A percentile compares a stretch with the other conserved stretches of the same genome.
Conservation (phyloP, 2,329 filamentous ascomycete species). For the Chaetomiaceae sp. region DNA sequence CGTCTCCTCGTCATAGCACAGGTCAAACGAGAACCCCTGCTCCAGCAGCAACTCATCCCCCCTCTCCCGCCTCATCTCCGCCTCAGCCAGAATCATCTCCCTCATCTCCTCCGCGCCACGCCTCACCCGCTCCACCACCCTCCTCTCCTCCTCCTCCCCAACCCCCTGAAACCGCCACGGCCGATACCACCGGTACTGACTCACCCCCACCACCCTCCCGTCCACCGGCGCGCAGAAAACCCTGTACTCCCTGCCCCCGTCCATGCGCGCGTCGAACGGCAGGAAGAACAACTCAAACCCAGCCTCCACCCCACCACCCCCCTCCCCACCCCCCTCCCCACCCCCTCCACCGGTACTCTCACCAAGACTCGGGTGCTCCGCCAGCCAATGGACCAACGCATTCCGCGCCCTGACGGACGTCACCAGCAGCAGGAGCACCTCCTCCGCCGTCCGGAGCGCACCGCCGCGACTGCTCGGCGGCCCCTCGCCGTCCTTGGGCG, state of each 20-base stretch:
- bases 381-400: constrained; percentile 28
- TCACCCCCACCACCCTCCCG: constrained; percentile 32
- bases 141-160: constrained; percentile 9
- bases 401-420: constrained; percentile 34
- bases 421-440: constrained; percentile 33
- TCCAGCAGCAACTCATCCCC: constrained; percentile 28
- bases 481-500: constrained; percentile 37
- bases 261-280: constrained; percentile 37
- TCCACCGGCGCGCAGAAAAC: constrained; percentile 36
- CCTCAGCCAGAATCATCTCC: constrained; percentile 25
- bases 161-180: constrained; percentile 27
- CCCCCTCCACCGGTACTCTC: constrained; percentile 14
- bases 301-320: background rate
- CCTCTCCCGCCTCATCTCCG: constrained; percentile 22
- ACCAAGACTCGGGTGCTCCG: too few species aligned
- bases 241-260: constrained; percentile 34
- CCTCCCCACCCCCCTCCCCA: too few species aligned
- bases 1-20: constrained; percentile 31
- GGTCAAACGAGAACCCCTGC: constrained; percentile 40
- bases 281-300: constrained; percentile 33
- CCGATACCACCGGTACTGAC: constrained; percentile 37
- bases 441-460: constrained; percentile 27
- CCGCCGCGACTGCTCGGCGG: too few species aligned
- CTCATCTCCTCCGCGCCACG: constrained; percentile 21
- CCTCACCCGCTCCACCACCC: constrained; percentile 19